phyloP scores from a whole-genome alignment of 768 basidiomycete species.

The Rickenella mellea region DNA sequence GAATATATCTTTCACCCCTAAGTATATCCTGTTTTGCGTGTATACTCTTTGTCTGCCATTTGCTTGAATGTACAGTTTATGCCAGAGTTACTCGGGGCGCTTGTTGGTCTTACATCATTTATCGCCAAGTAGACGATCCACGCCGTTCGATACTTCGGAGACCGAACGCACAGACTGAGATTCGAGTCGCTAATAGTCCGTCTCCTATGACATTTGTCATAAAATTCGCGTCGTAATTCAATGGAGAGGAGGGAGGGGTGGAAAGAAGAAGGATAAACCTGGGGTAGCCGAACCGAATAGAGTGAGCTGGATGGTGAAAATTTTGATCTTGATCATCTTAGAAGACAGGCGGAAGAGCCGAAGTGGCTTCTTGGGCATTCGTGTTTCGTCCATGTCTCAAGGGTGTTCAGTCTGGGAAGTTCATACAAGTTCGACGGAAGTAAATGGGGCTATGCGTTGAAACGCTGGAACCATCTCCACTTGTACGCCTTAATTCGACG shows the following conservation, averaged over 20 bases:
- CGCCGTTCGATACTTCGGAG: conserved; percentile 67
- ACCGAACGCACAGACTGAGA: conserved; percentile 41
- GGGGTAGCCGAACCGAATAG: conserved; percentile 47
- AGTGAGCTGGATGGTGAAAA: too few relatives aligned
- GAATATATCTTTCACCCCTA: too few relatives aligned
- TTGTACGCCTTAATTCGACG: too few relatives aligned
- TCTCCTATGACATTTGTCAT: conserved; percentile 69
- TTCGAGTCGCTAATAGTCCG: conserved; percentile 44
- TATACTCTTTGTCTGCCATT: too few relatives aligned
- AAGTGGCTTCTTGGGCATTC: conserved; percentile 60
- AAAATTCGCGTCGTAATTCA: conserved; percentile 43
- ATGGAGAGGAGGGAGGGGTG: conserved; percentile 29
- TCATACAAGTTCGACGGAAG: too few relatives aligned
- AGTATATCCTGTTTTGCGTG: too few relatives aligned
- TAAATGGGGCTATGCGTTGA: too few relatives aligned
- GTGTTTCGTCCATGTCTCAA: conserved; percentile 45
- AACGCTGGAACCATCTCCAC: too few relatives aligned
- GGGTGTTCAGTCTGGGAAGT: too few relatives aligned
- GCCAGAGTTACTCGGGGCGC: conserved; percentile 41
- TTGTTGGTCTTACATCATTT: conserved; percentile 69
- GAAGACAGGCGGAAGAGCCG: conserved; percentile 56
- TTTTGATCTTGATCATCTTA: too few relatives aligned
- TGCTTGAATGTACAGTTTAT: too few relatives aligned
- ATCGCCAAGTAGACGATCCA: conserved; percentile 50
- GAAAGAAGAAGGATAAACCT: conserved; percentile 79